Evolutionary conservation across 257 asterid genomes (phyloP).

Genomic region (Solanum rostratum): DNA sequence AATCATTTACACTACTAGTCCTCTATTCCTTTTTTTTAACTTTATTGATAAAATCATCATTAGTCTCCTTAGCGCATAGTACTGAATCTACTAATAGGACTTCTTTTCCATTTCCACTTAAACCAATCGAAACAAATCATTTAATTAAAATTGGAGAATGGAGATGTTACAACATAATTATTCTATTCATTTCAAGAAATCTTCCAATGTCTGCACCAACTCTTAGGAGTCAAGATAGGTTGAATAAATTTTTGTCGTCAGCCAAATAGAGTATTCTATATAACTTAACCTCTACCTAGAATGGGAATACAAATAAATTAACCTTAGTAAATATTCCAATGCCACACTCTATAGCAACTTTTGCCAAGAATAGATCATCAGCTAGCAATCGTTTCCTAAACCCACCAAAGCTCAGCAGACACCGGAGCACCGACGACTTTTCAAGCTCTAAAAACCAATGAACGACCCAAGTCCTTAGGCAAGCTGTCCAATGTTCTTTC

Average conservation of each 20-base stretch:
- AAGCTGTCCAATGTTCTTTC: constrained; percentile 73
- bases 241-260: neutral
- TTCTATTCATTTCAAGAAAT: neutral
- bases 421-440: constrained; percentile 47
- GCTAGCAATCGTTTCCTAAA: constrained; percentile 87
- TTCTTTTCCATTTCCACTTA: neutral
- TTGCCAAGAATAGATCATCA: constrained; percentile 92
- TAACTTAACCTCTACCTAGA: neutral
- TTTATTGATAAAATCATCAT: neutral
- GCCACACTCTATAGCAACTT: constrained; percentile 96
- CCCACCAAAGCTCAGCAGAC: constrained; percentile 76
- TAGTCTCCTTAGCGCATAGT: too few relatives aligned
- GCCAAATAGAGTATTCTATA: neutral
- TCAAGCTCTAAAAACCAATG: constrained; percentile 60
- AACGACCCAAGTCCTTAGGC: constrained; percentile 74
- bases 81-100: neutral
- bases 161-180: neutral
- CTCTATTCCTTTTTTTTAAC: neutral
- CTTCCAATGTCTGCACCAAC: neutral
- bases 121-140: neutral
- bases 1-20: neutral
- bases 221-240: neutral
- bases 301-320: neutral
- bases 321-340: constrained; percentile 94
- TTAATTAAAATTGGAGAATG: neutral